phyloP scores from a whole-genome alignment of 1,284 basidiomycete species.

The Ustilago hordei region DNA sequence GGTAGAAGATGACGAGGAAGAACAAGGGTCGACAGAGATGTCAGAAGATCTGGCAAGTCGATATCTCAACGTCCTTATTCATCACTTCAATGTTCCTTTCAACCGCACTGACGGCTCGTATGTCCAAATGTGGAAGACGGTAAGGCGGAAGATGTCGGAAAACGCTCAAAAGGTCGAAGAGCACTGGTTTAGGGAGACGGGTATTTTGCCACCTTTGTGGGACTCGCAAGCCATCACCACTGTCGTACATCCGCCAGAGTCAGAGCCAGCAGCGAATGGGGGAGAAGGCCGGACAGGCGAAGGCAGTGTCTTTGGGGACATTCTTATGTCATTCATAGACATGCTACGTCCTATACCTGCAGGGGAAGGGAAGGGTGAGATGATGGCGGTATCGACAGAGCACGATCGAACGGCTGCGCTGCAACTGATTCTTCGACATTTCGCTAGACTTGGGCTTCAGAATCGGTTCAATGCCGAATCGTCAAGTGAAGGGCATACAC shows the following conservation, averaged over 20 bases:
- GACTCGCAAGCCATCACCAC: slow-evolving; percentile 1
- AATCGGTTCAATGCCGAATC: slow-evolving; percentile 3
- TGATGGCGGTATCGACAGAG: background rate
- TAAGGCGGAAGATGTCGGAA: slow-evolving; percentile 17
- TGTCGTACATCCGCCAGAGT: background rate
- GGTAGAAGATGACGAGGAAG: slow-evolving; percentile 9
- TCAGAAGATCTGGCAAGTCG: slow-evolving; percentile 39
- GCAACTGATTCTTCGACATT: slow-evolving; percentile 33
- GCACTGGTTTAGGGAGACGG: slow-evolving; percentile 43
- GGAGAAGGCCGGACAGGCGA: background rate
- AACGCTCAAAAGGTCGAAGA: slow-evolving; percentile 50
- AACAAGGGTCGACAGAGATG: slow-evolving; percentile 15
- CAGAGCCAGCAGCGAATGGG: background rate
- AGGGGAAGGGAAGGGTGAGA: background rate
- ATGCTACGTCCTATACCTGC: slow-evolving; percentile 16
- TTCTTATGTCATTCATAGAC: slow-evolving; percentile 33
- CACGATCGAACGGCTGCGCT: slow-evolving; percentile 23
- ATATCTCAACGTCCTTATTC: slow-evolving; percentile 51
- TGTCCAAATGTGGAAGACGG: slow-evolving; percentile 31
- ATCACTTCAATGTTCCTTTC: slow-evolving; percentile 41
- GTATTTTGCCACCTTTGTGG: slow-evolving; percentile 40
- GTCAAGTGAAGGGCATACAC: background rate
- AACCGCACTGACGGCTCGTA: slow-evolving; percentile 22
- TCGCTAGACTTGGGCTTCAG: slow-evolving; percentile 24
- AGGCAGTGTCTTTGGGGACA: slow-evolving; percentile 6